Percentiles rank a stretch among this genome's conserved stretches.
Conservation (phyloP, 2,329 filamentous ascomycete genomes). For the Emmonsia crescens region DNA sequence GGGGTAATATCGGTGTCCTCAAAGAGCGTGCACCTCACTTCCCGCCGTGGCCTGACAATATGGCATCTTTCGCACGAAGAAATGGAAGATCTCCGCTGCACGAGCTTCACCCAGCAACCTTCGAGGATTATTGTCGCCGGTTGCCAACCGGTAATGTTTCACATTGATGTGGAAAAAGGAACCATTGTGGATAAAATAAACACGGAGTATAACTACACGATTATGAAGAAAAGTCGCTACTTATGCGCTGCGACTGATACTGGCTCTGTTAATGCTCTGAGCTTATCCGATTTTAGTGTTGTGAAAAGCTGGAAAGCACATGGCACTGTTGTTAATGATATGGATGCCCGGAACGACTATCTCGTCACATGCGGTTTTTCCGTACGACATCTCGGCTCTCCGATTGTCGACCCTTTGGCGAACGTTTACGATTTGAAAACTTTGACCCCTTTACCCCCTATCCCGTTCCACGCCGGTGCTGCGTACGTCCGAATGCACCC, state of each 20-base stretch:
- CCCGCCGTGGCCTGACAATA: slow-evolving; percentile 66
- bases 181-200: slow-evolving; percentile 60
- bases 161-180: slow-evolving; percentile 60
- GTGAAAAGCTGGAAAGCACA: slow-evolving; percentile 88
- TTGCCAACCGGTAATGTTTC: slow-evolving; percentile 75
- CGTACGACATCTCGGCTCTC: slow-evolving; percentile 63
- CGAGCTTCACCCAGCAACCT: slow-evolving; percentile 86
- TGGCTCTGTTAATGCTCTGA: slow-evolving; percentile 76
- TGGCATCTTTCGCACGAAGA: slow-evolving; percentile 76
- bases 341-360: slow-evolving; percentile 93
- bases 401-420: slow-evolving; percentile 82
- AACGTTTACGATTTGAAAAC: slow-evolving; percentile 95
- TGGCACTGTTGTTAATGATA: slow-evolving; percentile 79
- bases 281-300: slow-evolving; percentile 64
- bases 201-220: slow-evolving; percentile 67
- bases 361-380: slow-evolving; percentile 94
- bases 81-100: slow-evolving; percentile 82
- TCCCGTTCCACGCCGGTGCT: slow-evolving; percentile 83
- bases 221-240: slow-evolving; percentile 80
- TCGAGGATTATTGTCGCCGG: slow-evolving; percentile 81
- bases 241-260: slow-evolving; percentile 83
- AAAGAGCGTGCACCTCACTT: slow-evolving; percentile 79
- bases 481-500: slow-evolving; percentile 96
- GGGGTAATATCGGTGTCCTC: slow-evolving; percentile 78
- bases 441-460: slow-evolving; percentile 73